Conservation (phyloP, 805 yeast species). For the Candida ulmi region DNA sequence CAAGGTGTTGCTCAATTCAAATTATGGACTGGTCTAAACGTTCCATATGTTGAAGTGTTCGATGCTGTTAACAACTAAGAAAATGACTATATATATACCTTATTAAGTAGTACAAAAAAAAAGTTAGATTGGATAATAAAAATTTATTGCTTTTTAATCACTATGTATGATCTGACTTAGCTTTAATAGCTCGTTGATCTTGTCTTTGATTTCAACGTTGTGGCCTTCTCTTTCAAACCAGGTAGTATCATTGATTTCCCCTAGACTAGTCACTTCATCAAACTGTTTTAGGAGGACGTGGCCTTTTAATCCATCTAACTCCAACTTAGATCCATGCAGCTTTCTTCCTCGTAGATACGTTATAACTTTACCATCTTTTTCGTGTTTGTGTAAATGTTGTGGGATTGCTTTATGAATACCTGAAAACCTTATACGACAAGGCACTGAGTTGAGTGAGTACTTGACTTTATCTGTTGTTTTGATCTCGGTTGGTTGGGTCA, state of each 20-base stretch:
- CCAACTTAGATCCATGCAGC: constrained; percentile 22
- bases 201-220: constrained; percentile 19
- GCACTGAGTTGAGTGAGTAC: constrained; percentile 18
- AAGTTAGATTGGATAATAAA: background rate
- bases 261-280: constrained; percentile 14
- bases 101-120: background rate
- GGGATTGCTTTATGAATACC: constrained; percentile 13
- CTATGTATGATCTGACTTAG: constrained; percentile 21
- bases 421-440: constrained; percentile 21
- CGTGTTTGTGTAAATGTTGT: constrained; percentile 12
- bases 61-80: constrained; percentile 44
- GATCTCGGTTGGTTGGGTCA: constrained; percentile 1
- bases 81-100: constrained; percentile 10
- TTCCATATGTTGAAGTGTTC: constrained; percentile 59
- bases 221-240: constrained; percentile 37
- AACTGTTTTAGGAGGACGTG: constrained; percentile 17
- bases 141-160: background rate
- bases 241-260: constrained; percentile 9
- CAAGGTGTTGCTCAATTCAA: constrained; percentile 89
- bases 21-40: constrained; percentile 62
- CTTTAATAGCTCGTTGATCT: constrained; percentile 24
- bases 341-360: constrained; percentile 32
- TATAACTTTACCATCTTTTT: constrained; percentile 7
- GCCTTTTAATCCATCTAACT: constrained; percentile 6
- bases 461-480: background rate